These are phyloP conservation scores for Neolentinus lepideus DNA, from an alignment of 1,284 basidiomycete genomes.

Conservation along the genomic window DNA sequence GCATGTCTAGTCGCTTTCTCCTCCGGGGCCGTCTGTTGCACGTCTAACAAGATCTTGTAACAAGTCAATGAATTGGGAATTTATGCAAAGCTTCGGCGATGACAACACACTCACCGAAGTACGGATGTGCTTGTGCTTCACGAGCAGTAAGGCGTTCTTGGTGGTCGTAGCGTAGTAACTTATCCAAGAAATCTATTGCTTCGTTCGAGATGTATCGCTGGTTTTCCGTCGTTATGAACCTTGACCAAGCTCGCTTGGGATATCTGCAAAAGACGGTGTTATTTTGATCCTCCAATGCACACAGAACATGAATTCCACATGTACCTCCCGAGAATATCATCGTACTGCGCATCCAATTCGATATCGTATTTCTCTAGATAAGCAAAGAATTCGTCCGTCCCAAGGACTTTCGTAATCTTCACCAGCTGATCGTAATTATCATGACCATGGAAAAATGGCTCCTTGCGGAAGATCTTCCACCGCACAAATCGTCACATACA, in stretches of 20 bases:
- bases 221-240: conserved; percentile 92
- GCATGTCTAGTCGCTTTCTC: background rate
- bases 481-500: background rate
- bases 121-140: conserved; percentile 85
- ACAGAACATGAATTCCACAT: conserved; percentile 7
- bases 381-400: conserved; percentile 90
- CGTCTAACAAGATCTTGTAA: conserved; percentile 16
- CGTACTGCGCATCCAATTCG: conserved; percentile 84
- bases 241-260: conserved; percentile 90
- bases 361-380: conserved; percentile 95
- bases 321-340: conserved; percentile 81
- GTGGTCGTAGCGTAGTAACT: conserved; percentile 93
- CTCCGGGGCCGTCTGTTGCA: conserved; percentile 7
- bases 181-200: conserved; percentile 96
- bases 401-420: conserved; percentile 96
- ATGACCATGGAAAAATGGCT: conserved; percentile 99
- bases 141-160: conserved; percentile 93
- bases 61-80: background rate
- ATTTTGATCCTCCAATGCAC: background rate
- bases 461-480: conserved; percentile 92
- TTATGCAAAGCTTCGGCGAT: background rate
- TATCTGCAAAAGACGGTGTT: conserved; percentile 43
- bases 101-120: conserved; percentile 64
- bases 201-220: conserved; percentile 97
- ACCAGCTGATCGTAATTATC: conserved; percentile 99